Conservation (phyloP, 176 grass and related monocot genomes). For the Pharus latifolius region DNA sequence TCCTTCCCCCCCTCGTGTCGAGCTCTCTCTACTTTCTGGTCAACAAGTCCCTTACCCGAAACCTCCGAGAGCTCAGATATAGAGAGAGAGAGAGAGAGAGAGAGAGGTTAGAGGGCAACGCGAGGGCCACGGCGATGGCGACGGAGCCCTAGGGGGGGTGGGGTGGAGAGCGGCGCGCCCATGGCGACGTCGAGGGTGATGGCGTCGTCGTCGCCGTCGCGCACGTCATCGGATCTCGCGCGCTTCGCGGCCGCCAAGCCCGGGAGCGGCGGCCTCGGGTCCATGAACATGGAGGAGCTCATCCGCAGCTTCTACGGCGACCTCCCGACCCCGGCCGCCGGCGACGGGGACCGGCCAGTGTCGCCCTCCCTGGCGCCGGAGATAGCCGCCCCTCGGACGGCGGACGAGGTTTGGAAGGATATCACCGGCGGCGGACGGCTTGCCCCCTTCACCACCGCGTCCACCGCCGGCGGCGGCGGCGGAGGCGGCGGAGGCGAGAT, state of each 20-base stretch:
- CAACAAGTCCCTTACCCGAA: background rate
- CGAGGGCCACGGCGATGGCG: conserved; percentile 1
- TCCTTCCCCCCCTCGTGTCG: background rate
- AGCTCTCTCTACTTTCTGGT: background rate
- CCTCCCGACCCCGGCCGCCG: background rate
- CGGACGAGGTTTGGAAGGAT: conserved; percentile 81
- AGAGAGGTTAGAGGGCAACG: conserved; percentile 10
- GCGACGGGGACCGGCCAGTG: background rate
- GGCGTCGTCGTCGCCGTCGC: conserved; percentile 52
- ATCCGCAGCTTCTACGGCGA: conserved; percentile 51
- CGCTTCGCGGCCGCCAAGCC: conserved; percentile 34
- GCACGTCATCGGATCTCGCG: conserved; percentile 64
- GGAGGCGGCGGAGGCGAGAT: conserved; percentile 28
- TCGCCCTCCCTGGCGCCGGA: conserved; percentile 1
- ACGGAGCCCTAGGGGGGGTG: conserved; percentile 5
- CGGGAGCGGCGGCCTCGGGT: conserved; percentile 35
- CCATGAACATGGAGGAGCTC: conserved; percentile 90
- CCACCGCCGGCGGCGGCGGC: background rate
- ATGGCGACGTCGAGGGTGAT: conserved; percentile 77
- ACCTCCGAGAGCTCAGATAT: background rate
- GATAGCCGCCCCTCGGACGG: conserved; percentile 27
- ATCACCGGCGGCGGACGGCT: conserved; percentile 18
- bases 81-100: background rate
- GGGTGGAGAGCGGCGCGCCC: background rate
- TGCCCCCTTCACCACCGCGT: background rate